These are phyloP conservation scores for Stenocarpella maydis DNA, from an alignment of 2,329 filamentous ascomycete genomes.

Conservation along the genomic window DNA sequence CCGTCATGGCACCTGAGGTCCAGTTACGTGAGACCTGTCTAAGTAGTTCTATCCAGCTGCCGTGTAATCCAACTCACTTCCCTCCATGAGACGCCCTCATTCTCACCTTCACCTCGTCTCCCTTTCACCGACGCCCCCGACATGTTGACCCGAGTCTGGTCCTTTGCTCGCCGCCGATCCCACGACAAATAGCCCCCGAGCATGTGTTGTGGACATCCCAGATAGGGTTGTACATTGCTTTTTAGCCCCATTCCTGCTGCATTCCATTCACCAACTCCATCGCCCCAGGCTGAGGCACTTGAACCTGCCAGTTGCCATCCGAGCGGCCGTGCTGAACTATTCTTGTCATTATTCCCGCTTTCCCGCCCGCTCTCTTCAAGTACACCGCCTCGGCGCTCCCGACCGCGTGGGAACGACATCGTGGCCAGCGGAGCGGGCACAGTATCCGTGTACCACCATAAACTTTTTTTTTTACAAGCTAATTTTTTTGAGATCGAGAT, in stretches of 20 bases:
- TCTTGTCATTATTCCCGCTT: not conserved
- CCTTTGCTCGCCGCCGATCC: not conserved
- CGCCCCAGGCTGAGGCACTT: not conserved
- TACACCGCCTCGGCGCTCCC: conserved; percentile 22
- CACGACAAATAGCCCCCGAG: not conserved
- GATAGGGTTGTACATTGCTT: not conserved
- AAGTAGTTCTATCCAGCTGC: conserved; percentile 1
- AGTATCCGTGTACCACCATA: not conserved
- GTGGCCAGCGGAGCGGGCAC: not conserved
- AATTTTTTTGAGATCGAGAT: not conserved
- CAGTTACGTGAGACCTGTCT: conserved; percentile 7
- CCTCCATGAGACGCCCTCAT: not conserved
- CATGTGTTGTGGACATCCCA: not conserved
- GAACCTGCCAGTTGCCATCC: not conserved
- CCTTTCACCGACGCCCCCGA: not conserved
- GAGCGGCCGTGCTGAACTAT: not conserved
- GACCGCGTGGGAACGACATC: conserved; percentile 8
- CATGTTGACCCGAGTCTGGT: not conserved
- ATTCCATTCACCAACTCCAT: not conserved
- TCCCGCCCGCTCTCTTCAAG: not conserved
- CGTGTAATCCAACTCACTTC: not conserved
- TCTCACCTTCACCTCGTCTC: not conserved
- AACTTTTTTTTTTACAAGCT: not conserved
- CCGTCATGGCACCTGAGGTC: not conserved
- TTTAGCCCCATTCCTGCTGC: conserved; percentile 14